These are phyloP conservation scores for Nicotiana undulata DNA, from an alignment of 257 asterid genomes.

Conservation along the genomic window DNA sequence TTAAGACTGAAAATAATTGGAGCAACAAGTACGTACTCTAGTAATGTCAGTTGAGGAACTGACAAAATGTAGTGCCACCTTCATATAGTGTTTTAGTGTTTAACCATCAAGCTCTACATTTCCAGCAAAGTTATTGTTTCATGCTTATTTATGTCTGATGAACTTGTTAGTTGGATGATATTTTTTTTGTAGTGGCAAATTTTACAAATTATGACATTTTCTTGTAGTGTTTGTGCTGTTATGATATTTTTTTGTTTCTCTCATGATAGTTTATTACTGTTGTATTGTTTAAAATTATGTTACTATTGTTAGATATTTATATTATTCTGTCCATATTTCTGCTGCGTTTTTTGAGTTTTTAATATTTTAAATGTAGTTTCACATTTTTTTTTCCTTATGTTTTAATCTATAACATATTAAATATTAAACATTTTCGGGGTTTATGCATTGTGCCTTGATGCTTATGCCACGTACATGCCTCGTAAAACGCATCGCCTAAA, in stretches of 20 bases:
- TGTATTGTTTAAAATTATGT: background rate
- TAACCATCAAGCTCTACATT: background rate
- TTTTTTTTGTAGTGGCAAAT: no score
- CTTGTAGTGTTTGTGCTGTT: background rate
- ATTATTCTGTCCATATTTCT: background rate
- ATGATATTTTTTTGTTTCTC: background rate
- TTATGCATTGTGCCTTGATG: background rate
- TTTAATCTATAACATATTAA: no score
- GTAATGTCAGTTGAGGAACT: background rate
- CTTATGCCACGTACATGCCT: background rate
- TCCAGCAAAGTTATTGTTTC: background rate
- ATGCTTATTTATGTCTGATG: background rate
- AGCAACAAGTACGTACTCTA: background rate
- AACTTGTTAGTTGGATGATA: background rate
- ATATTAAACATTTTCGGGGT: background rate
- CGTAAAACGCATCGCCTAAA: background rate
- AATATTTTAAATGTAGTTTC: background rate
- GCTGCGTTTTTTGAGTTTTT: background rate
- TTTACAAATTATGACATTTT: no score
- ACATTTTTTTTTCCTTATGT: background rate
- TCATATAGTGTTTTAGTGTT: background rate
- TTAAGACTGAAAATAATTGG: background rate
- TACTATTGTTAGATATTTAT: background rate
- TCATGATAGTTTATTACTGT: background rate
- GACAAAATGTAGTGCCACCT: background rate